Conservation (phyloP, 192 early-diverging fungal species). For the Pecoramyces ruminantium region DNA sequence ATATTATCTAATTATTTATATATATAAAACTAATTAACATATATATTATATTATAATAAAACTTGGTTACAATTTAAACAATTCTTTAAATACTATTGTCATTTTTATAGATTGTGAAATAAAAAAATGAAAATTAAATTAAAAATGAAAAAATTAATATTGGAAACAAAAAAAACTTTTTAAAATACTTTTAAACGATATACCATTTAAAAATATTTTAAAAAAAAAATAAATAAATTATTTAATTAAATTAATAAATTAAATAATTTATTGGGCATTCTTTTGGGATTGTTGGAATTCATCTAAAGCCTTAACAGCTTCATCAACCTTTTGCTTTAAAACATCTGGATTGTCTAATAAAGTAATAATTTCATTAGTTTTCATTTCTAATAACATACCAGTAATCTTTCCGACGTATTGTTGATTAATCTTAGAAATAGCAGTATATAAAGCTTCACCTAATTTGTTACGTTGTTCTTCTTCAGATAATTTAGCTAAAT, state of each 20-base stretch:
- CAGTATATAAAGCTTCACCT: constrained; percentile 78
- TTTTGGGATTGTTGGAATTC: constrained; percentile 8
- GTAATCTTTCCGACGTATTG: constrained; percentile 90
- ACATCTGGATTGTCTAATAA: constrained; percentile 67
- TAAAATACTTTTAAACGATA: too few relatives aligned
- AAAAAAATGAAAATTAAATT: not conserved
- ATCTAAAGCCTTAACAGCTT: constrained; percentile 72
- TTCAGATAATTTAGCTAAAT: constrained; percentile 56
- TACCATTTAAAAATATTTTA: not conserved
- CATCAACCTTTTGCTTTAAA: constrained; percentile 62
- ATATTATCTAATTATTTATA: too few relatives aligned
- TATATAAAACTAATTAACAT: too few relatives aligned
- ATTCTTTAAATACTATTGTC: not conserved
- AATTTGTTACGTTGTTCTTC: constrained; percentile 92
- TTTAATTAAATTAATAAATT: not conserved
- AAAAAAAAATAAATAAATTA: not conserved
- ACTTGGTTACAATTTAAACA: not conserved
- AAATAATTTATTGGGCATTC: not conserved
- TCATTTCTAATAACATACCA: constrained; percentile 98
- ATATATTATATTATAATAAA: too few relatives aligned
- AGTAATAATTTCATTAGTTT: constrained; percentile 80
- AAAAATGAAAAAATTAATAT: not conserved
- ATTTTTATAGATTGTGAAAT: not conserved
- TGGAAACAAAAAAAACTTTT: not conserved
- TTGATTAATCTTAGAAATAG: constrained; percentile 49